Evolutionary conservation across 2,329 filamentous ascomycete species (phyloP), one percentile per base, ranked within the genome.

Genomic region (Microdochium nivale): DNA sequence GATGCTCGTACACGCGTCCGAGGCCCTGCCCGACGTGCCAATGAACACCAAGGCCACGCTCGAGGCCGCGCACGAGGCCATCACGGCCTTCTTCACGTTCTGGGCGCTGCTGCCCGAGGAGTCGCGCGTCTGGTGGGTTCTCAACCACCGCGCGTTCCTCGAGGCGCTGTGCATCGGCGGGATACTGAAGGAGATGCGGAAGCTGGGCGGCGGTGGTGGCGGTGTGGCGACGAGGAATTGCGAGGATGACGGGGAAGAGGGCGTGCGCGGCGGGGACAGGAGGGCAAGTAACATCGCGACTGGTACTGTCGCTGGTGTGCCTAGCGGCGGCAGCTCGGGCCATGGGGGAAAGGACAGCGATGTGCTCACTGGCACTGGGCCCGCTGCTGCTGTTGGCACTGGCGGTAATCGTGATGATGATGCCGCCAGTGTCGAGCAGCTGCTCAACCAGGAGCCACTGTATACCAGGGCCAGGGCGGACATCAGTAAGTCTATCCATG

Each of bases 71-170:
- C 83, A 89, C 59, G 85, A 87, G 62, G 87, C 87, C 3, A 80
- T 92, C 47, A 78, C 76, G 46, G 75, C 86, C 1, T 92, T 90
- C 63, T 90, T 91, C 65, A 75, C 90, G 52, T 75, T 90, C 7
- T 88, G 84, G 67, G 73, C 72, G 35, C 69, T 88, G 13, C 83
- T 90, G 55, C 81, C 85, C 58, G 73, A 74, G 16, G 88, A 92
- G 69, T 86, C 86, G 1, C 78, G 83, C 14, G 87, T 90, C 1
- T 91, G 87, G 87, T 92, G 87, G 87, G 86, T 89, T 1, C 89
- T 90, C 58, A 88, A 90, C 64, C 88, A 91, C 63, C 74, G 88
- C 1, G 87, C 87, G 0, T 91, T 91, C 62, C 75, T 91, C 50
- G 87, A 91, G 70, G 85, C 85, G 30, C 65, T 84, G 62, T 88